Evolutionary conservation across 169 alveolate species (phyloP).

Genomic region (Plasmodium vinckei): DNA sequence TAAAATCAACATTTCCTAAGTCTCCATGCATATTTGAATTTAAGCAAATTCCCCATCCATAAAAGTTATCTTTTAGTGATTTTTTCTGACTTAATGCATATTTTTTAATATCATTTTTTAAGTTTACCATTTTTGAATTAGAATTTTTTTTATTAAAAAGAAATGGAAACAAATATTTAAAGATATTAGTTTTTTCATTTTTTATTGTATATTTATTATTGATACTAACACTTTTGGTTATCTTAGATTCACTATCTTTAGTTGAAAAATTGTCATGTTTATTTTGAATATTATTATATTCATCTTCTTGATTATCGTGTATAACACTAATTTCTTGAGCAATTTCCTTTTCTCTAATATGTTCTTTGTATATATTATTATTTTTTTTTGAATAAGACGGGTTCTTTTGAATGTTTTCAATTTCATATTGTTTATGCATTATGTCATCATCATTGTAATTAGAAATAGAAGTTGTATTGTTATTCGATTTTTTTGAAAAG

Average conservation of each 20-base stretch:
- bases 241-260: too few relatives aligned
- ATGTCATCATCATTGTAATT: background rate
- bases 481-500: background rate
- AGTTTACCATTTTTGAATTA: background rate
- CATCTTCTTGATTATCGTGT: background rate
- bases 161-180: constrained; percentile 38
- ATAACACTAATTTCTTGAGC: background rate
- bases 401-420: background rate
- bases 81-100: background rate
- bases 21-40: constrained; percentile 91
- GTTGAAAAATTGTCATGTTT: background rate
- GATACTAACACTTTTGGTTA: constrained; percentile 3
- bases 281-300: background rate
- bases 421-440: background rate
- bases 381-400: background rate
- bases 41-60: constrained; percentile 74
- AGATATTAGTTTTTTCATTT: constrained; percentile 18
- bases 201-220: constrained; percentile 2
- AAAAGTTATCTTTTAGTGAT: constrained; percentile 18
- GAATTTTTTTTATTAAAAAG: constrained; percentile 10
- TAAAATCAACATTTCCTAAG: constrained; percentile 95
- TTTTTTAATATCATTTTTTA: constrained; percentile 2
- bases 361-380: background rate
- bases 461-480: background rate
- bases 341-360: background rate